Conservation (phyloP, 139 green algal species). For the Picochlorum costavermella region DNA sequence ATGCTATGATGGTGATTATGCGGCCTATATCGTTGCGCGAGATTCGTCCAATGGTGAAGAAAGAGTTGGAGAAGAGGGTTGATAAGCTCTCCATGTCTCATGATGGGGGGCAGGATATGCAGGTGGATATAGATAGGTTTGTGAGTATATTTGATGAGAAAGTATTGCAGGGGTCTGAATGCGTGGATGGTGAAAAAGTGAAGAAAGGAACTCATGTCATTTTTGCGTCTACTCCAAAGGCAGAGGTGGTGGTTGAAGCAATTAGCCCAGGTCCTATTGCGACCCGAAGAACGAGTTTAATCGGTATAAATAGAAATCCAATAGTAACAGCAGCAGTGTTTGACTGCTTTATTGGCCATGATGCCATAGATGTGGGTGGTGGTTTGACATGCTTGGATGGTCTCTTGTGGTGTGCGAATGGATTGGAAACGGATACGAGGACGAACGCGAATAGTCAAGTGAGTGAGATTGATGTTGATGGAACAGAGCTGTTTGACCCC, state of each 20-base stretch:
- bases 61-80: neutral
- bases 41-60: neutral
- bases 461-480: neutral
- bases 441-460: neutral
- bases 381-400: constrained; percentile 5
- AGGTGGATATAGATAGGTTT: neutral
- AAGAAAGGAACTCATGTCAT: constrained; percentile 26
- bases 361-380: constrained; percentile 13
- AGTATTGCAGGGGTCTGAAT: constrained; percentile 5
- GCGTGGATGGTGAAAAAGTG: neutral
- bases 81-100: neutral
- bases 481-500: neutral
- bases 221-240: constrained; percentile 6
- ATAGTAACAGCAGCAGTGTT: constrained; percentile 13
- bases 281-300: constrained; percentile 4
- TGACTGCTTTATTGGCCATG: constrained; percentile 20
- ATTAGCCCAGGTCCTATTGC: constrained; percentile 24
- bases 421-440: constrained; percentile 1
- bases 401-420: constrained; percentile 23
- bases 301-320: constrained; percentile 9
- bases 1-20: constrained; percentile 16
- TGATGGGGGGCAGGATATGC: neutral
- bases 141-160: constrained; percentile 14
- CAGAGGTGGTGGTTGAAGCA: constrained; percentile 12
- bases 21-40: constrained; percentile 8